Percentiles rank a stretch among this genome's conserved stretches.
phyloP scores from a whole-genome alignment of 2,329 filamentous ascomycete genomes.

The Leptographium procerum region DNA sequence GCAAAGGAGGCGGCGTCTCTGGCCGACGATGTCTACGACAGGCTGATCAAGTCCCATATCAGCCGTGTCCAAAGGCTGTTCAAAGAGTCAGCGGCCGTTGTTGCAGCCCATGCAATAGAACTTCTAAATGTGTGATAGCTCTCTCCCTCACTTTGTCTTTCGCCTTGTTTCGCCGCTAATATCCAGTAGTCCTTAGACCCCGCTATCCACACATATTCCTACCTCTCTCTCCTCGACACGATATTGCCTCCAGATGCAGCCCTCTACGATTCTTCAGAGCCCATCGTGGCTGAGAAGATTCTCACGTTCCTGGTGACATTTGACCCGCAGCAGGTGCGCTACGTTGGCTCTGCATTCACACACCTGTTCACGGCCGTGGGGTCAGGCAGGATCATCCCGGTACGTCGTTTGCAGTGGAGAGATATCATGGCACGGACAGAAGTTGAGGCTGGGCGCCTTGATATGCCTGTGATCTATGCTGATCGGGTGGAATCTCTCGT shows the following conservation, averaged over 20 bases:
- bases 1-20: constrained; percentile 9
- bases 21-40: constrained; percentile 28
- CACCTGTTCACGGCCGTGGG: constrained; percentile 30
- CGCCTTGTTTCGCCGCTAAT: background rate
- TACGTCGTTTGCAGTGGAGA: constrained; percentile 17
- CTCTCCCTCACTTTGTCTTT: background rate
- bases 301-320: constrained; percentile 36
- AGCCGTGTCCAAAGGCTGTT: constrained; percentile 26
- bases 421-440: background rate
- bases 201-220: constrained; percentile 37
- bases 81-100: constrained; percentile 19
- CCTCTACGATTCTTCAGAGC: constrained; percentile 19
- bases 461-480: no score
- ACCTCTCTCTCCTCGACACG: constrained; percentile 34
- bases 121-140: constrained; percentile 28
- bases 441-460: no score
- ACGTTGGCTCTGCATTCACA: constrained; percentile 32
- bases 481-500: background rate
- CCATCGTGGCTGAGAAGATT: constrained; percentile 28
- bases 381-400: constrained; percentile 28
- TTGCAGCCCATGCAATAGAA: constrained; percentile 23
- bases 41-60: constrained; percentile 26
- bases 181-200: constrained; percentile 32
- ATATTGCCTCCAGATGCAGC: constrained; percentile 18
- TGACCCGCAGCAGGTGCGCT: constrained; percentile 40